A percentile compares a stretch with the other conserved stretches of the same genome.
These are phyloP conservation scores for Rhizophagus clarus DNA, from an alignment of 192 early-diverging fungal genomes.

Conservation along the genomic window DNA sequence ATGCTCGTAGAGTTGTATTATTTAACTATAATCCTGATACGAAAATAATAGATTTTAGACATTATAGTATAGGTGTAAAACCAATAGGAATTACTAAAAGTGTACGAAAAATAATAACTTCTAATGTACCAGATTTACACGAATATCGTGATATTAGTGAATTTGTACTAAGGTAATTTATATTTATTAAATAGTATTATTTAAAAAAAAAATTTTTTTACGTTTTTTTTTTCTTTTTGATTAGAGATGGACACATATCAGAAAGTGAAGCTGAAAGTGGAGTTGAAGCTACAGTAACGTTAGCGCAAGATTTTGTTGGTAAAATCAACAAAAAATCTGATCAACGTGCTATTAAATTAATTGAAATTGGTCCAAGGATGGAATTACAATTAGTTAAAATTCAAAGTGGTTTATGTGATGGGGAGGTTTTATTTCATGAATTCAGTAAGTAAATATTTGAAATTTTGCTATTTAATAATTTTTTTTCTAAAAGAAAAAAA, in stretches of 20 bases:
- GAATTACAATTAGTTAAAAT: slow-evolving; percentile 86
- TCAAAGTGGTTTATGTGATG: slow-evolving; percentile 83
- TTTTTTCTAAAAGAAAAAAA: background rate
- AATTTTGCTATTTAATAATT: background rate
- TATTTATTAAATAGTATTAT: slow-evolving; percentile 2
- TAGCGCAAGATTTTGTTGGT: slow-evolving; percentile 82
- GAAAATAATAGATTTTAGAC: slow-evolving; percentile 87
- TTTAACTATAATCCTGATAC: slow-evolving; percentile 89
- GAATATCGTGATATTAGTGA: slow-evolving; percentile 90
- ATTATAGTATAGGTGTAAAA: slow-evolving; percentile 89
- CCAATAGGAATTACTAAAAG: slow-evolving; percentile 88
- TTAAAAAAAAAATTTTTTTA: too few relatives aligned
- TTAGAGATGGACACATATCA: slow-evolving; percentile 74
- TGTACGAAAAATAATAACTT: slow-evolving; percentile 79
- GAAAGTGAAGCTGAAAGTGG: slow-evolving; percentile 95
- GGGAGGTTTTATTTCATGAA: slow-evolving; percentile 91
- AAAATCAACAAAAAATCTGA: slow-evolving; percentile 72
- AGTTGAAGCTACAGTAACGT: slow-evolving; percentile 80
- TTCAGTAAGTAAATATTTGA: slow-evolving; percentile 55
- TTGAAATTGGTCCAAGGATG: slow-evolving; percentile 92
- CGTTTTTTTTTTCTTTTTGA: too few relatives aligned
- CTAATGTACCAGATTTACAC: slow-evolving; percentile 75
- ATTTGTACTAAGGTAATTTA: slow-evolving; percentile 71
- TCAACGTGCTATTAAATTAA: slow-evolving; percentile 82
- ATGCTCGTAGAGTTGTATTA: slow-evolving; percentile 89